Conservation (phyloP, 495 filamentous ascomycete genomes). For the Jackrogersella multiformis region DNA sequence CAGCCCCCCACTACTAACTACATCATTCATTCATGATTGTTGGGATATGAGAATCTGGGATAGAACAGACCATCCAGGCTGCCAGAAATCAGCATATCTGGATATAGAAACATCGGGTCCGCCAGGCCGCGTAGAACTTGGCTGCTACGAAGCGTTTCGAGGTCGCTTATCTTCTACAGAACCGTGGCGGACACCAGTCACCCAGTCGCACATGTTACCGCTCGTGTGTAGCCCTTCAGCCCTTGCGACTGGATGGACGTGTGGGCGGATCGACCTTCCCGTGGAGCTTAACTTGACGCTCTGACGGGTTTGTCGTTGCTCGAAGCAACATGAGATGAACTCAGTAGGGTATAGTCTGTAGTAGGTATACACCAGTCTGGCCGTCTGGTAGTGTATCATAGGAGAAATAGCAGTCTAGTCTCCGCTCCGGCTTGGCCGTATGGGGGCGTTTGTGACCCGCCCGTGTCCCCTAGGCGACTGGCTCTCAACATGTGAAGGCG, state of each 20-base stretch:
- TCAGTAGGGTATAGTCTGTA: no score
- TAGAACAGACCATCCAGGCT: constrained; percentile 23
- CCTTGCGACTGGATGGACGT: constrained; percentile 15
- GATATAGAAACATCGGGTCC: constrained; percentile 19
- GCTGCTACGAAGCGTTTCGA: constrained; percentile 37
- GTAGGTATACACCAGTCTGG: no score
- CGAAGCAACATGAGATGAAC: constrained; percentile 16
- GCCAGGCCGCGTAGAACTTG: constrained; percentile 28
- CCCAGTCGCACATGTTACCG: constrained; percentile 17
- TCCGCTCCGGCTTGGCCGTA: constrained; percentile 8
- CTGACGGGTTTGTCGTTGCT: not conserved
- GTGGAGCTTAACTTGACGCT: constrained; percentile 14
- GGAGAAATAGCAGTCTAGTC: not conserved
- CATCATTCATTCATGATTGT: constrained; percentile 17
- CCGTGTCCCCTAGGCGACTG: constrained; percentile 5
- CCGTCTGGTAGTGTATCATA: no score
- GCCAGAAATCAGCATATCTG: no score
- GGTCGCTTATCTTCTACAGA: constrained; percentile 12
- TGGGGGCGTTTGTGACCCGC: not conserved
- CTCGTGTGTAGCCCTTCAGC: constrained; percentile 2
- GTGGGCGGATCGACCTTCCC: constrained; percentile 8
- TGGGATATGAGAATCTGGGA: constrained; percentile 15
- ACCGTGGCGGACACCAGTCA: constrained; percentile 2
- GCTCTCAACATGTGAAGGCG: not conserved
- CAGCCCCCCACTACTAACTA: no score